Evolutionary conservation across 192 early-diverging fungal genomes (phyloP).

Genomic region (Rhizophagus sp.): DNA sequence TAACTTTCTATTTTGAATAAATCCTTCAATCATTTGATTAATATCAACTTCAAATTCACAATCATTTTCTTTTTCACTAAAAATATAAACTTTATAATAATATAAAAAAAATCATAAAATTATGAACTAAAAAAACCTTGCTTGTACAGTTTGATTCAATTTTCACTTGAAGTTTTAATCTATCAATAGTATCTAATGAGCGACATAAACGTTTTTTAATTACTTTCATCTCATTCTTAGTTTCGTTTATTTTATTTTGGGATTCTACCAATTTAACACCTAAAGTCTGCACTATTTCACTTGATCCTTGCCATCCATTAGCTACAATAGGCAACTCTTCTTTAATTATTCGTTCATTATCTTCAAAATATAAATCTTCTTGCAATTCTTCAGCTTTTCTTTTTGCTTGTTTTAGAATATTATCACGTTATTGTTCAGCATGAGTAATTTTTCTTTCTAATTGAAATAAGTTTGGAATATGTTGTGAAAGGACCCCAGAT

Average conservation of each 20-base stretch:
- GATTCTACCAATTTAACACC: background rate
- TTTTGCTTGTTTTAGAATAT: conserved; percentile 10
- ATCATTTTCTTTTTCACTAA: background rate
- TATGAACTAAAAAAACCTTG: background rate
- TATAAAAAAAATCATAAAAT: no score
- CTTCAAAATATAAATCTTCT: conserved; percentile 11
- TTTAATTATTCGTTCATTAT: conserved; percentile 9
- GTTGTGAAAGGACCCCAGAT: no score
- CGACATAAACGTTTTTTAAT: background rate
- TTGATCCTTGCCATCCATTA: background rate
- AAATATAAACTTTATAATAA: background rate
- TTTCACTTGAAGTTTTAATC: background rate
- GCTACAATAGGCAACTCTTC: background rate
- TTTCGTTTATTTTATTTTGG: background rate
- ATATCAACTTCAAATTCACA: background rate
- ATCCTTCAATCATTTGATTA: background rate
- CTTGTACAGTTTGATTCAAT: background rate
- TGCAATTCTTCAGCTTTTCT: background rate
- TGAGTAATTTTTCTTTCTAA: background rate
- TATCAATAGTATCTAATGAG: background rate
- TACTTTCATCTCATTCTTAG: background rate
- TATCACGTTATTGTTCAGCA: background rate
- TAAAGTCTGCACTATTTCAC: background rate
- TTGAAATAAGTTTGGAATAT: conserved; percentile 8
- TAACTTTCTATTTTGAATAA: background rate